Conservation (phyloP, 805 yeast genomes). For the Candida ortonii region DNA sequence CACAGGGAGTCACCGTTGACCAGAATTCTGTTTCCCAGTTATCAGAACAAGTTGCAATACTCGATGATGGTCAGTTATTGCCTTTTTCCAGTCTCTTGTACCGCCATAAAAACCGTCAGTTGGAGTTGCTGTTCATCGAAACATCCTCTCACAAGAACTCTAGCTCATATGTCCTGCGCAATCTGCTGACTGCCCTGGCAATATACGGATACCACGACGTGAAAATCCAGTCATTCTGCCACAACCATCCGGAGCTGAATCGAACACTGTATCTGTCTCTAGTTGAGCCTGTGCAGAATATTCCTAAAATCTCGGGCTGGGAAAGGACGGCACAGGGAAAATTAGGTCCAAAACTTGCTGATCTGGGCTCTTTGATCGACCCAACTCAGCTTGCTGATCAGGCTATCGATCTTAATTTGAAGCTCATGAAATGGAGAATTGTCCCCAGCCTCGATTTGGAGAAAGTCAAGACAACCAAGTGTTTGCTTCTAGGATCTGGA, state of each 20-base stretch:
- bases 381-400: constrained; percentile 84
- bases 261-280: constrained; percentile 27
- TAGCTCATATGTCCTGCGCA: constrained; percentile 23
- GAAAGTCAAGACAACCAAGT: constrained; percentile 53
- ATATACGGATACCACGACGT: constrained; percentile 35
- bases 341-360: constrained; percentile 79
- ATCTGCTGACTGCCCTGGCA: constrained; percentile 29
- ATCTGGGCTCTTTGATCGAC: constrained; percentile 75
- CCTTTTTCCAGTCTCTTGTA: constrained; percentile 12
- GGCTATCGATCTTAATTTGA: constrained; percentile 86
- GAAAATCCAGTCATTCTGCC: constrained; percentile 40
- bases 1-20: not conserved
- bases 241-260: constrained; percentile 25
- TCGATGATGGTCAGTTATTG: constrained; percentile 6
- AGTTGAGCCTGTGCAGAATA: constrained; percentile 9
- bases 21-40: constrained; percentile 1
- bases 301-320: constrained; percentile 76
- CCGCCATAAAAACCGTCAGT: constrained; percentile 1
- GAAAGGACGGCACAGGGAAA: constrained; percentile 74
- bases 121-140: constrained; percentile 26
- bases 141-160: constrained; percentile 22
- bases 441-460: constrained; percentile 80
- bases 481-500: constrained; percentile 90
- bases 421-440: constrained; percentile 95
- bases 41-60: constrained; percentile 18